These are phyloP conservation scores for Coemansia sp. DNA, from an alignment of 192 early-diverging fungal species.

Conservation along the genomic window DNA sequence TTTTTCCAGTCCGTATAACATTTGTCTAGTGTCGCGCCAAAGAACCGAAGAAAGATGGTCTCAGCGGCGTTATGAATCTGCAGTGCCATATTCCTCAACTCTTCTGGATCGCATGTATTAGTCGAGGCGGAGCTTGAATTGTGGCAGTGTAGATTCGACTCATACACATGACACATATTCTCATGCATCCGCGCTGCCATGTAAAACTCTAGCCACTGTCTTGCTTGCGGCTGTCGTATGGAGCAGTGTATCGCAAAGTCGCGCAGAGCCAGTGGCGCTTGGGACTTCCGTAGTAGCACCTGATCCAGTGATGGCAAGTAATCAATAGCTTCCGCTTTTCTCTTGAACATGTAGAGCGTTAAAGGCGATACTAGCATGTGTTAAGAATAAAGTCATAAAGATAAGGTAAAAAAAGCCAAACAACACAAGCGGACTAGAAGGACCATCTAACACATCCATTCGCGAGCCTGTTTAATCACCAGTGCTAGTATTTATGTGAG, in stretches of 20 bases:
- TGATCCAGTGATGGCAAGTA: conserved; percentile 53
- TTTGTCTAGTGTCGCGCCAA: conserved; percentile 38
- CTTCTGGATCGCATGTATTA: conserved; percentile 17
- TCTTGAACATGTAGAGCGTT: not conserved
- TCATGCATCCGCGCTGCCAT: conserved; percentile 53
- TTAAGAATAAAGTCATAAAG: not conserved
- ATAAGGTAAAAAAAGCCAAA: not conserved
- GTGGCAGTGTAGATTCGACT: conserved; percentile 39
- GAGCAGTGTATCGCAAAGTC: conserved; percentile 54
- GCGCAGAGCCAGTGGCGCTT: conserved; percentile 44
- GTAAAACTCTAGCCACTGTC: conserved; percentile 54
- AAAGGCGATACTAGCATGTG: not conserved
- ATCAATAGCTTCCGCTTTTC: conserved; percentile 22
- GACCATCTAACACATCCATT: not conserved
- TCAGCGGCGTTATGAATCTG: conserved; percentile 50
- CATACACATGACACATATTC: conserved; percentile 53
- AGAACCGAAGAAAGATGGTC: conserved; percentile 46
- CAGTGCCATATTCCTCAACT: conserved; percentile 34
- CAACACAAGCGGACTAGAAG: not conserved
- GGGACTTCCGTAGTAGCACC: conserved; percentile 42
- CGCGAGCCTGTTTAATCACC: not conserved
- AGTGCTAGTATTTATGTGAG: not conserved
- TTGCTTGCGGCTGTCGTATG: conserved; percentile 52
- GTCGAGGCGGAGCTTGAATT: conserved; percentile 4
- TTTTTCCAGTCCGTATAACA: too few species aligned